phyloP scores from a whole-genome alignment of 1,284 basidiomycete genomes.

The Coniferiporia weirii region DNA sequence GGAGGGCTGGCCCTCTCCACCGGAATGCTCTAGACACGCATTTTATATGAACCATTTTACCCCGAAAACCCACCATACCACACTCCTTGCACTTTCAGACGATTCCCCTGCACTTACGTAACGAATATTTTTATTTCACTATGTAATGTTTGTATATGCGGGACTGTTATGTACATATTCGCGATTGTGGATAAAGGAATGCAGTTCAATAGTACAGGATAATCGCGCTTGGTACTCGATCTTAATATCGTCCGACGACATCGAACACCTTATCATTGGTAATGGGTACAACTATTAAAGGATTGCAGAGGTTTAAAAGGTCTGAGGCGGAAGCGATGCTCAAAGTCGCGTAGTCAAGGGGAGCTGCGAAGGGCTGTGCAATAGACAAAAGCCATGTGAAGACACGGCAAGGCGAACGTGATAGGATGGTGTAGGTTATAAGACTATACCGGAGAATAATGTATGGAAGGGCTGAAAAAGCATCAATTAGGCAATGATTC shows the following conservation, averaged over 20 bases:
- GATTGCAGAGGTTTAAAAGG: no score
- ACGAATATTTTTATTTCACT: neutral
- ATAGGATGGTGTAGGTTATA: no score
- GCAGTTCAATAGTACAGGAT: neutral
- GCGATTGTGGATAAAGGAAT: neutral
- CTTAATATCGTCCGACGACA: no score
- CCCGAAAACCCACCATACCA: neutral
- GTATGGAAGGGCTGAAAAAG: neutral
- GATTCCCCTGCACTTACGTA: neutral
- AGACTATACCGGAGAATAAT: no score
- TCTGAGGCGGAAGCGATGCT: no score
- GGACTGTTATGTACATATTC: neutral
- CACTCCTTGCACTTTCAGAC: neutral
- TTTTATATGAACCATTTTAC: neutral
- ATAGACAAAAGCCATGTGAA: no score
- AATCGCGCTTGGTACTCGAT: no score
- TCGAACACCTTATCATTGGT: no score
- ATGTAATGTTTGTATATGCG: neutral
- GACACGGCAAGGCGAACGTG: no score
- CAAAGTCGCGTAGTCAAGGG: no score
- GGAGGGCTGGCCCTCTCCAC: constrained; percentile 17
- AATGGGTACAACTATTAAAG: no score
- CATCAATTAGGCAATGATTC: neutral
- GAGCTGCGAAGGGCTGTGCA: no score
- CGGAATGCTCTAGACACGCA: constrained; percentile 6